Base-by-base conservation (phyloP, 2,329 filamentous ascomycete genomes). In the Ceratocystis huliohia region DNA sequence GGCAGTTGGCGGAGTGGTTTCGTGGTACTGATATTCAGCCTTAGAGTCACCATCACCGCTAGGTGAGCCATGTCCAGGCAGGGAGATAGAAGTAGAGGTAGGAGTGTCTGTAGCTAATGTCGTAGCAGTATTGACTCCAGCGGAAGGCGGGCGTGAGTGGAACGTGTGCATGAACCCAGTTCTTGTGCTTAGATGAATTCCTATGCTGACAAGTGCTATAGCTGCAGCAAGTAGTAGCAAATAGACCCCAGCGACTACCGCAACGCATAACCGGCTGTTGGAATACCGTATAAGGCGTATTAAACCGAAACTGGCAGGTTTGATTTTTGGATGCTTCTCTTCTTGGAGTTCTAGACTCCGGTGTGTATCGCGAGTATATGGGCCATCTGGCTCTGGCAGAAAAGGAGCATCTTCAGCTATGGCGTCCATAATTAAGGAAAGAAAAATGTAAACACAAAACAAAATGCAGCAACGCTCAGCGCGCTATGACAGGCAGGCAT, bases 1-100 rank as follows among this genome's bases (percentile, higher is more conserved):
- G 0, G 76, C 69, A 59, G 53, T 13, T 53, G 48, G 13, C 20
- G 48, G 48, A 5, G 5, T 53, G 20, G 48, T 15, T 53, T 53
- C 48, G 5, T 53, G 48, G 25, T 53, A 25, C 48, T 53, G 48
- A 28, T 53, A 15, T n/a, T 17, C 48, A 7, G 48, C 13, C 48
- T 13, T 53, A 15, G 20, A 17, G 48, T 25, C 37, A 41, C 37
- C 0, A 41, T 41, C 8, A 41, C 37, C 4, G 48, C 20, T 17
- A n/a, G 48, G 10, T 5, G 20, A 13, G 6, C 8, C 20, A 53
- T 53, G 20, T 53, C 3, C 37, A 41, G 37, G 37, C 37, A 13
- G 3, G 10, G 10, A 41, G 37, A 53, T 10, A 15, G 48, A 25
- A 17, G 13, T 15, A 53, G 15, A 15, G 22, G 20, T 13, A 53